Percentiles rank a stretch among this genome's conserved stretches.
These are phyloP conservation scores for Hemileccinum impolitum DNA, from an alignment of 768 basidiomycete genomes.

Conservation along the genomic window DNA sequence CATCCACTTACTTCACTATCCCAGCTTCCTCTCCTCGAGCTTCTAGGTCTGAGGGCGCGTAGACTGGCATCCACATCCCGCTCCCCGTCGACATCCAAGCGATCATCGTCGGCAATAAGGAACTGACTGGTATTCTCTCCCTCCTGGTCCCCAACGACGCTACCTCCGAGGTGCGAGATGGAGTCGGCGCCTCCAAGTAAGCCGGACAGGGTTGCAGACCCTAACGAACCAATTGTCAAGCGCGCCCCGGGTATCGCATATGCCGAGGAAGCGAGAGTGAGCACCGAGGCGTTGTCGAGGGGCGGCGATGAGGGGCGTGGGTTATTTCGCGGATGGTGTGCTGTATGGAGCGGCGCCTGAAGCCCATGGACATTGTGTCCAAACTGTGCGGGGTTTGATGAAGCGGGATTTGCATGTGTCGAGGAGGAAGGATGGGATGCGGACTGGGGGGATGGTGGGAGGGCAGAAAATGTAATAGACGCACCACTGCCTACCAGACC, in stretches of 20 bases:
- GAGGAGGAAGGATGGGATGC: constrained; percentile 44
- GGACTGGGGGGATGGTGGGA: constrained; percentile 48
- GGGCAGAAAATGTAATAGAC: constrained; percentile 72
- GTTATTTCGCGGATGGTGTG: constrained; percentile 94
- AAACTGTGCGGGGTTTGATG: constrained; percentile 31
- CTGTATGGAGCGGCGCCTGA: constrained; percentile 85
- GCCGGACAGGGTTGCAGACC: constrained; percentile 49
- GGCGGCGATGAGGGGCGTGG: constrained; percentile 91
- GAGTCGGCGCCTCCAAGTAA: constrained; percentile 54
- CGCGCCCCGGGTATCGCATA: constrained; percentile 70
- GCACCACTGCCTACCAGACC: constrained; percentile 45
- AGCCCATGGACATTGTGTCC: constrained; percentile 33
- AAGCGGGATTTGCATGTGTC: constrained; percentile 13
- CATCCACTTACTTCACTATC: constrained; percentile 86
- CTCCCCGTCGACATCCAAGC: constrained; percentile 44
- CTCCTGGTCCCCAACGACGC: constrained; percentile 48
- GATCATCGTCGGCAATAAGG: constrained; percentile 62
- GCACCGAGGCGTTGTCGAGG: constrained; percentile 84
- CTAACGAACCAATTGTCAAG: constrained; percentile 39
- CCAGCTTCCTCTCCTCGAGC: constrained; percentile 87
- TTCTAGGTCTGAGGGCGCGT: constrained; percentile 81
- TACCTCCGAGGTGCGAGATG: constrained; percentile 69
- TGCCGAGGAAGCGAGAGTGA: constrained; percentile 92
- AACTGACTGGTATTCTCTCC: constrained; percentile 67
- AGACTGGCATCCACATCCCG: constrained; percentile 86